Base-by-base conservation (phyloP, 441 rosid species). In the Brassica hybrid region DNA sequence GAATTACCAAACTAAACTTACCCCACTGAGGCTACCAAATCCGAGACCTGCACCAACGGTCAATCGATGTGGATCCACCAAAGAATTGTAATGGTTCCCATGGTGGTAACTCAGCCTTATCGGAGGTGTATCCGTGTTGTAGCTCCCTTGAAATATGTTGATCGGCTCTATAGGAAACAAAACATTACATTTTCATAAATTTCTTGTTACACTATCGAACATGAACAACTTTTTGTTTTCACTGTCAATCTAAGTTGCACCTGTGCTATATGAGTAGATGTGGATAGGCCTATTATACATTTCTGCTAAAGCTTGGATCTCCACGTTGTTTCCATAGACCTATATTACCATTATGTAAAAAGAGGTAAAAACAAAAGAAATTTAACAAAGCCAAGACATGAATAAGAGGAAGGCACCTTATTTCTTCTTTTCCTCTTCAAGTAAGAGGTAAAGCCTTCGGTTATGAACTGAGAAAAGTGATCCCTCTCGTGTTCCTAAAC, bases 351-450 rank as follows among this genome's bases (percentile, higher is more conserved):
- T 27, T 67, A 27, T 16, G 30, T 25, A 14, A 54, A 18, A 56
- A 16, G 14, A 60, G 41, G 60, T 75, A 17, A 80, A 18, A 25
- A 19, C 23, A 80, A n/a, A n/a, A 19, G 25, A 69, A 36, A 60
- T 18, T 54, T 30, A 38, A 14, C 61, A 25, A 48, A 10, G 56
- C 3, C 10, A 71, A 38, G 19, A 36, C 27, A 65, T 12, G 19
- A 13, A 27, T 27, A 62, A 71, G 68, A 60, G 58, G 5, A 66
- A 38, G 32, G 71, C 60, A 94, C 99, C 99, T 94, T 94, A 81
- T 96, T 96, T 84, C 97, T 91, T 86, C 97, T 91, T 83, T 96
- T 96, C 91, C 99, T 88, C 86, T 90, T 91, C 81, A 97, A 91
- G 80, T 96, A 96, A 71, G 93, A 91, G 38, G 91, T 89, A 83